Evolutionary conservation across 2,329 filamentous ascomycete genomes (phyloP), one percentile per base, ranked within the genome.

Genomic region (Aureobasidium sp.): DNA sequence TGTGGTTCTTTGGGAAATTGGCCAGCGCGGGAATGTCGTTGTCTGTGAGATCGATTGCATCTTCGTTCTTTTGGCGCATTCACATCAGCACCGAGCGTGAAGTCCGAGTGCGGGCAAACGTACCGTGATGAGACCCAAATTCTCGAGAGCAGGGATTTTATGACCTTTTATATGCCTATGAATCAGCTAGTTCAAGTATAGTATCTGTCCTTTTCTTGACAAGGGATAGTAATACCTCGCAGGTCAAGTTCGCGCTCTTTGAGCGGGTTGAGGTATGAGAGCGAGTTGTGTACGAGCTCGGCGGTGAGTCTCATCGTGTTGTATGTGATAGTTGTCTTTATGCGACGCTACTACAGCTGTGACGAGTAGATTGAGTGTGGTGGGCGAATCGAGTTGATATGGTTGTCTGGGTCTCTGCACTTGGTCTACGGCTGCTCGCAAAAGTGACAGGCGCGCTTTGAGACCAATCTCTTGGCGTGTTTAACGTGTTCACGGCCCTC

Each of bases 231-330:
- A 91, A 86, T 89, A 97, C 94, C 94, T 96, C 94, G 87, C 72
- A 99, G 90, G 82, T 97, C 92, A 76, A 99, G 86, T 85, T 99
- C 94, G 77, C 94, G 91, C 84, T 99, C 94, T 80, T 94, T 96
- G 77, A 99, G 85, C 75, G 93, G 92, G 79, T 97, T 99, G 78
- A 97, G 89, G 83, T 97, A 99, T 76, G 93, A 97, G 69, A 96
- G 88, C 74, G 94, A 96, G 77, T 85, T 87, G 77, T 91, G 85
- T 79, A 99, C 95, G 72, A 97, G 86, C 77, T 97, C 94, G 69
- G 90, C 87, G 66, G 93, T 97, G 79, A 99, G 86, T 82, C 93
- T 88, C 94, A 99, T 97, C 50, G 66, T 79, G 73, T 70, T 11
- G 16, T 32, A 16, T 45, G 41, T 45, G 41, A 3, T n/a, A 29